Evolutionary conservation across 495 filamentous ascomycete genomes (phyloP), one percentile per base, ranked within the genome.

Genomic region (Hypoxylon lienhwacheense): DNA sequence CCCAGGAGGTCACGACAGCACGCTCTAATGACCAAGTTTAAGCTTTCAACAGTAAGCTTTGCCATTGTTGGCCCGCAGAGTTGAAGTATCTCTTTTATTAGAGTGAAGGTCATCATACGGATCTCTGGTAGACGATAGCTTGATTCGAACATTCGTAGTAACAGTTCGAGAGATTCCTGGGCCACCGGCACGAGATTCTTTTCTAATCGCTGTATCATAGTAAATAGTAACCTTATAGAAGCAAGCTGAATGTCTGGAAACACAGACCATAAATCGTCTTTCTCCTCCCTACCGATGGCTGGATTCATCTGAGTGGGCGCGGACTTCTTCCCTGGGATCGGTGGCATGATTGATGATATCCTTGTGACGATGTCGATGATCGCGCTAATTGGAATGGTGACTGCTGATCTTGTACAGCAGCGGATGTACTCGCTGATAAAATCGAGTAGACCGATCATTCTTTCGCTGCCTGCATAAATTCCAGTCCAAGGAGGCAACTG

Each of bases 231-330:
- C 16, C 76, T 72, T 47, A 93, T 70, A 26, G 81, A 80, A 8
- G 86, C 80, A 28, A 80, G 66, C 56, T 96, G 89, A 54, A 96
- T 81, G 16, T 79, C 75, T 20, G 90, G 89, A 4, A 96, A 70
- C 24, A 82, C 77, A 17, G 75, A 68, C 77, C 83, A 89, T 7
- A 96, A 73, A 33, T 78, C 77, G 54, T 92, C 88, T 52, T 85
- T 81, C 67, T 96, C 91, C 35, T 90, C 88, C 37, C 84, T 81
- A 26, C 82, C 73, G 53, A 95, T 82, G 61, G 87, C 82, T 15
- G 79, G 73, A 47, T 89, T 90, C 43, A 81, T 69, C 29, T 77
- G 74, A 33, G 68, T 68, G 2, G 67, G 72, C 22, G 55, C 64
- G 8, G 71, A 62, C n/a, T 54, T 67, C 33, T 41, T 59, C 14